Base-by-base conservation (phyloP, 2,329 filamentous ascomycete species). In the Ophidiomyces ophidiicola region DNA sequence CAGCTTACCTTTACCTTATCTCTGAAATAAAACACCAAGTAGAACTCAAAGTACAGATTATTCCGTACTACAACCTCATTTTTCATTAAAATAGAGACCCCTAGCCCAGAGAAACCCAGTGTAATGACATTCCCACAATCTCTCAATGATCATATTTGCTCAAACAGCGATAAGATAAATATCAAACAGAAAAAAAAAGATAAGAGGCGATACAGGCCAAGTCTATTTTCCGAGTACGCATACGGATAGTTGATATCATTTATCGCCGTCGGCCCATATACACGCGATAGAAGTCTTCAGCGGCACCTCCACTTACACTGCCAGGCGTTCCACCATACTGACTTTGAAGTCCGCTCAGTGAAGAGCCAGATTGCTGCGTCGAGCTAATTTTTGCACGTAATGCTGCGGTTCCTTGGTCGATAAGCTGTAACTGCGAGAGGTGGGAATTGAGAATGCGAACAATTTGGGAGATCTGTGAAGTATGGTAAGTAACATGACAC, bases 371-470 rank as follows among this genome's bases (percentile, higher is more conserved):
- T 62, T 87, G 87, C 57, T 94, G 86, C 17, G 87, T 83, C 20
- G 79, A 75, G 4, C 69, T 64, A 36, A 96, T 83, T 70, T 93
- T 93, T 44, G 78, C 71, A 59, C 92, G 82, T 38, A 96, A 69
- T 21, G 79, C 73, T 11, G 78, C 74, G 24, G 88, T 82, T 47
- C 88, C 87, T 48, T 78, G 76, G 56, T 96, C 88, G 58, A 98
- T 96, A 66, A 82, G 82, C 62, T 94, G 88, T 44, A 98, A 71
- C 61, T 94, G 87, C 24, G 79, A 78, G 25, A 98, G 76, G 59
- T 98, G 90, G 17, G 80, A 78, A 59, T 98, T 98, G 50, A 98
- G 78, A 35, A 96, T 86, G 46, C 85, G 80, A 38, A 96, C 88
- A 53, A 98, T 93, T 62, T 94, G 86, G 50, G 85, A 88, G 55